Conservation (phyloP, 768 basidiomycete species). For the Leccinum disarticulatum region DNA sequence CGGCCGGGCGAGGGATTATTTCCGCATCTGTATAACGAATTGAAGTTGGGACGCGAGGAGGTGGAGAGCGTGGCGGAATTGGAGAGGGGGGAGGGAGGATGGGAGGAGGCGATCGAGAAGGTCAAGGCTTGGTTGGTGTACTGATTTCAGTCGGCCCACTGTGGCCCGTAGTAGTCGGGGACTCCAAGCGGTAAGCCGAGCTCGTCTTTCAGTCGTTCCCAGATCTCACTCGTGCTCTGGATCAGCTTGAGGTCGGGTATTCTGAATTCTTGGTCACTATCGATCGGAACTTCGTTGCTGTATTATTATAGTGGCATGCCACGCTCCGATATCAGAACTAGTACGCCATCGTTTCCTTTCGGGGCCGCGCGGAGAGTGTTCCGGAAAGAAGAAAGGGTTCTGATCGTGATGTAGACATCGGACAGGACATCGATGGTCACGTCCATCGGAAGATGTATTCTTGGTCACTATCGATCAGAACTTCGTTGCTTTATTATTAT, state of each 20-base stretch:
- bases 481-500: not conserved
- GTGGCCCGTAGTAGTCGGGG: too few relatives aligned
- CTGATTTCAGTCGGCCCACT: conserved; percentile 14
- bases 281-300: not conserved
- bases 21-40: conserved; percentile 53
- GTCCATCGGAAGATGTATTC: not conserved
- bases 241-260: not conserved
- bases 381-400: not conserved
- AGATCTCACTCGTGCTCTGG: not conserved
- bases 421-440: not conserved
- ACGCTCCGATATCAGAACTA: not conserved
- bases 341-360: not conserved
- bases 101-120: conserved; percentile 32
- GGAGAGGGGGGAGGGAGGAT: conserved; percentile 27
- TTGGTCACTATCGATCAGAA: not conserved
- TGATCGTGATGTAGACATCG: not conserved
- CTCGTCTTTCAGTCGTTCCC: not conserved
- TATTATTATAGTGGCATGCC: not conserved
- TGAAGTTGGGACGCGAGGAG: conserved; percentile 44
- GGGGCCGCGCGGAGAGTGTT: not conserved
- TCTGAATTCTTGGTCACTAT: too few relatives aligned
- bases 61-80: conserved; percentile 40
- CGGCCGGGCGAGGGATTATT: conserved; percentile 47
- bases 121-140: conserved; percentile 35
- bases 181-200: not conserved